These are phyloP conservation scores for Nakaseomyces glabratus DNA, from an alignment of 1,139 yeast species.

Conservation along the genomic window DNA sequence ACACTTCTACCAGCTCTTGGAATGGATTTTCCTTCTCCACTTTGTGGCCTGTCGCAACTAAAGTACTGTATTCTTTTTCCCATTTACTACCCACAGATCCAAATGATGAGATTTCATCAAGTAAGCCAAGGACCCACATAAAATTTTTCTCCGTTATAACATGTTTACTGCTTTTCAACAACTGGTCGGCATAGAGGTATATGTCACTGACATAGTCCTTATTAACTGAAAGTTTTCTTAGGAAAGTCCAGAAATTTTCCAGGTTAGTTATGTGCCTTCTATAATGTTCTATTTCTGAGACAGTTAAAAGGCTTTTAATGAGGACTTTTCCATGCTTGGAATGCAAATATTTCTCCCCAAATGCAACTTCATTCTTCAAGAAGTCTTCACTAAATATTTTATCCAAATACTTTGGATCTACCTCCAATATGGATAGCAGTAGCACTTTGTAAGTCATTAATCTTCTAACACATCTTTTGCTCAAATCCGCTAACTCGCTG, in stretches of 20 bases:
- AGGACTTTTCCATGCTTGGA: conserved; percentile 42
- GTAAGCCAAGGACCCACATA: conserved; percentile 55
- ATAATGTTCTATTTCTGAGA: conserved; percentile 45
- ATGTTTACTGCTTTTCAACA: conserved; percentile 35
- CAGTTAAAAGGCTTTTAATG: conserved; percentile 44
- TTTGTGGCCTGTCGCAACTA: conserved; percentile 37
- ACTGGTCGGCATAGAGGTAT: conserved; percentile 40
- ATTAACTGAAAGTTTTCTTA: conserved; percentile 50
- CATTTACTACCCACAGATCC: conserved; percentile 75
- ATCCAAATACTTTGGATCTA: conserved; percentile 4
- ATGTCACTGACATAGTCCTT: conserved; percentile 44
- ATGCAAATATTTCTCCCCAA: conserved; percentile 24
- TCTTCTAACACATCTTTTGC: conserved; percentile 24
- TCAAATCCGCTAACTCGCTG: conserved; percentile 13
- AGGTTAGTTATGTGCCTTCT: conserved; percentile 35
- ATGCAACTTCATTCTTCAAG: conserved; percentile 20
- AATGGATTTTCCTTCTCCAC: conserved; percentile 41
- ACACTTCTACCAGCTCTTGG: conserved; percentile 46
- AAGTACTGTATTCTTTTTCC: conserved; percentile 51
- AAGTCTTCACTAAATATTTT: conserved; percentile 22
- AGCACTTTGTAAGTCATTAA: conserved; percentile 25
- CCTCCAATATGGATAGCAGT: conserved; percentile 26
- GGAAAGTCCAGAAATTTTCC: conserved; percentile 55
- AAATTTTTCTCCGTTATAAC: conserved; percentile 44
- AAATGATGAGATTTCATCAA: conserved; percentile 74